These are phyloP conservation scores for Cystoderma amianthinum DNA, from an alignment of 768 basidiomycete species.

Conservation along the genomic window DNA sequence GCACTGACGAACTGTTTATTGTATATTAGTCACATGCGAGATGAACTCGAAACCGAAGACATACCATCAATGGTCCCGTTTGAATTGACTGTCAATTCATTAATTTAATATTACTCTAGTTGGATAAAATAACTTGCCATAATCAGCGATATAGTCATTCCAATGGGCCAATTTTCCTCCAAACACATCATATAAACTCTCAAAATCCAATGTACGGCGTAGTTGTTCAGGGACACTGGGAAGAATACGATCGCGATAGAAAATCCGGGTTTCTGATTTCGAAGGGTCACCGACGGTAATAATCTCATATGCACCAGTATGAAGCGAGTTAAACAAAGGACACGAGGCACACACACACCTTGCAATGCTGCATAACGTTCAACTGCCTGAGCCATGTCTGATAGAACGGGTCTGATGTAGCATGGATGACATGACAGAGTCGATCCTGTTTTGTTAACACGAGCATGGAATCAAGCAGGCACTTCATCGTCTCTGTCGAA, in stretches of 20 bases:
- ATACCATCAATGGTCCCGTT: slow-evolving; percentile 66
- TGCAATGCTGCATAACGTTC: slow-evolving; percentile 80
- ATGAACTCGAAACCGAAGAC: slow-evolving; percentile 13
- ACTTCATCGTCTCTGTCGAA: slow-evolving; percentile 78
- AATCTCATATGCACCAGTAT: slow-evolving; percentile 31
- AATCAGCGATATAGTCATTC: slow-evolving; percentile 75
- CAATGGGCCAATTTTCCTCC: slow-evolving; percentile 83
- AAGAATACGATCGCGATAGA: slow-evolving; percentile 57
- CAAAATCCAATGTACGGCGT: slow-evolving; percentile 53
- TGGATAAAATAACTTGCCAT: slow-evolving; percentile 44
- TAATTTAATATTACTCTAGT: neutral
- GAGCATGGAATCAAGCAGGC: slow-evolving; percentile 77
- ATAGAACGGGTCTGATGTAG: slow-evolving; percentile 80
- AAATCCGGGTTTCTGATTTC: slow-evolving; percentile 61
- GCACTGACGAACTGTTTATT: slow-evolving; percentile 57
- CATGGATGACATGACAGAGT: slow-evolving; percentile 78
- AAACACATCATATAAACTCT: slow-evolving; percentile 69
- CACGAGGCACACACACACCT: slow-evolving; percentile 29
- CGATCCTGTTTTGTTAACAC: slow-evolving; percentile 85
- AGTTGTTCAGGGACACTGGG: slow-evolving; percentile 66
- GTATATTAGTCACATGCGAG: slow-evolving; percentile 4
- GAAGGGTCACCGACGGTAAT: slow-evolving; percentile 78
- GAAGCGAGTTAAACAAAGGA: neutral
- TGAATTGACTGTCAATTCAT: slow-evolving; percentile 52
- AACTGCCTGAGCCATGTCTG: slow-evolving; percentile 78